Conservation (phyloP, 2,329 filamentous ascomycete species). For the Fusarium luffae region DNA sequence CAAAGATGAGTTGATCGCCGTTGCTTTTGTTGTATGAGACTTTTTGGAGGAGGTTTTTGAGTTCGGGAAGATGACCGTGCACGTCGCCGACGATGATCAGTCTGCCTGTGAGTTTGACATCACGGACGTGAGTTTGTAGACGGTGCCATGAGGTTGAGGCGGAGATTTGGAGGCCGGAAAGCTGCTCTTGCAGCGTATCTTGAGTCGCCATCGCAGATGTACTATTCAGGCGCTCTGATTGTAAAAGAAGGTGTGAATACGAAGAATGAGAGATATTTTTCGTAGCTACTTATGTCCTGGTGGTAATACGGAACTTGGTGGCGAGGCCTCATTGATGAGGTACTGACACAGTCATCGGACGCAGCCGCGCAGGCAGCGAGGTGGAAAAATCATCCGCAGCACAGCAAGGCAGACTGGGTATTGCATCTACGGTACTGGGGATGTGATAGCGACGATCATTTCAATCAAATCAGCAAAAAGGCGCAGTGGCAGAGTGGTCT, state of each 20-base stretch:
- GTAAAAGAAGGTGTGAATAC: rapidly evolving
- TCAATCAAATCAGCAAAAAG: neutral
- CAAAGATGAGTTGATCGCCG: constrained; percentile 76
- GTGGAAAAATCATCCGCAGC: neutral
- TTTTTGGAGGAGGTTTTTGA: constrained; percentile 72
- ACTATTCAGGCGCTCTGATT: neutral
- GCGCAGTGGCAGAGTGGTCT: constrained; percentile 34
- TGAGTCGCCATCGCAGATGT: neutral
- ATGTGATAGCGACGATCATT: neutral
- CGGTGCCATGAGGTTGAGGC: neutral
- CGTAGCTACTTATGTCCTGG: neutral
- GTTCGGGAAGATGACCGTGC: constrained; percentile 79
- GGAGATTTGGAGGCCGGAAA: neutral
- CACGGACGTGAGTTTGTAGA: neutral
- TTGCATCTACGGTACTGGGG: rapidly evolving
- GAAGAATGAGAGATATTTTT: neutral
- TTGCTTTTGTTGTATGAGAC: constrained; percentile 64
- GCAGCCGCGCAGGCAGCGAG: neutral
- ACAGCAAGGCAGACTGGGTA: neutral
- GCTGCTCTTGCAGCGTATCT: neutral
- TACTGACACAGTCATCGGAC: neutral
- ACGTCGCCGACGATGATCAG: constrained; percentile 85
- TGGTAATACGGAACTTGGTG: neutral
- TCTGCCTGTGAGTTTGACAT: constrained; percentile 7
- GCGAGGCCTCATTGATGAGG: neutral